Percentiles rank a stretch among this genome's conserved stretches.
phyloP scores from a whole-genome alignment of 1,284 basidiomycete species.

The Cystobasidium sp. region DNA sequence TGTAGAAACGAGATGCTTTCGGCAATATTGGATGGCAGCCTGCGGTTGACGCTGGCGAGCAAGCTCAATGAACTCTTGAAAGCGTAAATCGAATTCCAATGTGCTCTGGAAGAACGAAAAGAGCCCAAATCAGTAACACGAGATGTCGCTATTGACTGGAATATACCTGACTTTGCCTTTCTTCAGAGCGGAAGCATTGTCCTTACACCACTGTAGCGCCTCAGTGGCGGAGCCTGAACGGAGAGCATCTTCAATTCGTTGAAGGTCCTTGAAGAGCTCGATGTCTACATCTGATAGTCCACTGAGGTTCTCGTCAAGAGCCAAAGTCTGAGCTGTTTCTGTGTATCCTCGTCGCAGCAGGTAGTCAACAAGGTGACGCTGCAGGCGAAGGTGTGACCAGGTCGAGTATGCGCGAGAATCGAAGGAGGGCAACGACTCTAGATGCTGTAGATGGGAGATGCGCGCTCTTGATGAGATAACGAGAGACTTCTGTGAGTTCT shows the following conservation, averaged over 20 bases:
- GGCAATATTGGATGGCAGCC: conserved; percentile 82
- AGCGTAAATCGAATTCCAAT: conserved; percentile 90
- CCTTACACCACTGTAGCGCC: conserved; percentile 92
- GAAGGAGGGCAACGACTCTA: conserved; percentile 66
- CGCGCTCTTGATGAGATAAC: conserved; percentile 17
- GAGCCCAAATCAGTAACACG: neutral
- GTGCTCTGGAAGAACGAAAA: conserved; percentile 67
- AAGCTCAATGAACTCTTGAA: conserved; percentile 96
- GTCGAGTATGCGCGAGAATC: conserved; percentile 67
- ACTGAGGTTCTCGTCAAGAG: conserved; percentile 72
- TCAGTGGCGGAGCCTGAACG: conserved; percentile 74
- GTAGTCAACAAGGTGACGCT: conserved; percentile 93
- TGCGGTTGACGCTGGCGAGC: conserved; percentile 68
- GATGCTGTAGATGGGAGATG: conserved; percentile 65
- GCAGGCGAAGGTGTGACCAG: conserved; percentile 79
- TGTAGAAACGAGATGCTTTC: conserved; percentile 73
- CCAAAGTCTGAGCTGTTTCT: conserved; percentile 70
- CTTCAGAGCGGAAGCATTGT: conserved; percentile 88
- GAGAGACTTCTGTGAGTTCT: conserved; percentile 8
- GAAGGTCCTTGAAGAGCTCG: conserved; percentile 79
- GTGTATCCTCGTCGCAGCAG: conserved; percentile 75
- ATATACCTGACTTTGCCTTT: conserved; percentile 75
- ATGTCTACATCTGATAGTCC: conserved; percentile 81
- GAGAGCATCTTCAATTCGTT: conserved; percentile 80
- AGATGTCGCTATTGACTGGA: neutral